These are phyloP conservation scores for Metarhizium robertsii DNA, from an alignment of 2,329 filamentous ascomycete genomes.

Conservation along the genomic window DNA sequence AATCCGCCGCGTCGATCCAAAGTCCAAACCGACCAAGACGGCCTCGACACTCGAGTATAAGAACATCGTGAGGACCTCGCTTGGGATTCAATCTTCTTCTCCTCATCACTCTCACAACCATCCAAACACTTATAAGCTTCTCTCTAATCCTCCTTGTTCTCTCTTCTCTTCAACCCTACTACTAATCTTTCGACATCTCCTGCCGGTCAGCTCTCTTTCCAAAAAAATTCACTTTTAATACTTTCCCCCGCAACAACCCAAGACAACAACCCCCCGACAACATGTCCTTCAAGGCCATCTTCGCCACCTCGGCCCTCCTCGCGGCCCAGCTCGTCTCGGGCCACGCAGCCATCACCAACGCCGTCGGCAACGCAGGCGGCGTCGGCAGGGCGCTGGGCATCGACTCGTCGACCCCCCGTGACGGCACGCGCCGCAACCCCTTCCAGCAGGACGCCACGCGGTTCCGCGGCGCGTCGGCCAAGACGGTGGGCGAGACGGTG, in stretches of 20 bases:
- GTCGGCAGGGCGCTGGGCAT: constrained; percentile 42
- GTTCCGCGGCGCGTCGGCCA: constrained; percentile 44
- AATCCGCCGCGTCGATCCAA: neutral
- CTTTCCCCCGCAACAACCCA: neutral
- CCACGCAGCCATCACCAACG: constrained; percentile 51
- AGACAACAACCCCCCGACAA: constrained; percentile 3
- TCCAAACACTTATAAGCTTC: neutral
- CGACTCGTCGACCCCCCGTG: constrained; percentile 47
- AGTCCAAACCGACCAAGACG: neutral
- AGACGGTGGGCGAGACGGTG: constrained; percentile 49
- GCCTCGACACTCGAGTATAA: constrained; percentile 5
- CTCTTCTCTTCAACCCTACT: neutral
- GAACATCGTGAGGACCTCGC: neutral
- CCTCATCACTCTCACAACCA: constrained; percentile 1
- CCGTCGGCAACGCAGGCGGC: constrained; percentile 49
- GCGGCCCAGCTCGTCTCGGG: constrained; percentile 46
- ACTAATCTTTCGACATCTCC: neutral
- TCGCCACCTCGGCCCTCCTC: constrained; percentile 40
- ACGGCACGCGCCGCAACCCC: constrained; percentile 48
- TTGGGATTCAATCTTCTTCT: neutral
- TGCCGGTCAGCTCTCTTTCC: constrained; percentile 3
- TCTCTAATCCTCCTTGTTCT: neutral
- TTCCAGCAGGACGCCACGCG: constrained; percentile 58
- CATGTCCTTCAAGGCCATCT: constrained; percentile 23
- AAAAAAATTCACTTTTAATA: neutral